Evolutionary conservation across 1,139 yeast species (phyloP).

Genomic region (Yamadazyma diospyri): DNA sequence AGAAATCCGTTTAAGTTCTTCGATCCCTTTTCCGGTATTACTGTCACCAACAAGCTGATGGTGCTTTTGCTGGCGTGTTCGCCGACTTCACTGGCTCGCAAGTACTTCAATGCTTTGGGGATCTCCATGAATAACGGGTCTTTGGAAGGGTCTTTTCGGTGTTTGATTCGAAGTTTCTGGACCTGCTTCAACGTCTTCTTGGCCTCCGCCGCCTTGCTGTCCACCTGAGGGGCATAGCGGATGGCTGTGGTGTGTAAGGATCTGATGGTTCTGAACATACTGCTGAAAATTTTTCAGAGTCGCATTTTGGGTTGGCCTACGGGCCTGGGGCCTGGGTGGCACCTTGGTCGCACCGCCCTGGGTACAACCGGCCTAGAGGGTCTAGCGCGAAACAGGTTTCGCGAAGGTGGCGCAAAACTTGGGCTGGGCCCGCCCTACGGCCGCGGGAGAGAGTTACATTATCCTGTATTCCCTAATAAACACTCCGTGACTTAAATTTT

Average conservation of each 20-base stretch:
- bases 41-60: conserved; percentile 58
- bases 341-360: too few species aligned
- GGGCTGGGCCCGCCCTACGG: too few species aligned
- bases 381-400: too few species aligned
- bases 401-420: too few species aligned
- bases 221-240: conserved; percentile 10
- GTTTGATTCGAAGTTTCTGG: conserved; percentile 31
- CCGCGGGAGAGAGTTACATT: too few species aligned
- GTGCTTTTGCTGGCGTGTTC: conserved; percentile 67
- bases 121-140: conserved; percentile 71
- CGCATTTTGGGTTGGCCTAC: too few species aligned
- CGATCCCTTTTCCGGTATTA: conserved; percentile 79
- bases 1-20: conserved; percentile 74
- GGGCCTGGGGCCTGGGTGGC: too few species aligned
- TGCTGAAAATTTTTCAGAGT: conserved; percentile 7
- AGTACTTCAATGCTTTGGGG: conserved; percentile 67
- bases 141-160: conserved; percentile 44
- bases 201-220: conserved; percentile 9
- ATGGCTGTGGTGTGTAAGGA: conserved; percentile 7
- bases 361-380: too few species aligned
- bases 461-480: conserved; percentile 13
- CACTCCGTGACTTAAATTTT: conserved; percentile 18
- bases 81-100: conserved; percentile 91
- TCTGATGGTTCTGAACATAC: conserved; percentile 6
- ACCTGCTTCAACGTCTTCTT: conserved; percentile 28